Evolutionary conservation across 176 grass and related monocot species (phyloP).

Genomic region (Sorghum bicolor): Sorghum_bicolor_NCBIv3 NC_012870.2:68950001-68950500

Average conservation of each 20-base stretch:
- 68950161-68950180: neutral
- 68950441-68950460: neutral
- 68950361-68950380: neutral
- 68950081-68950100: neutral
- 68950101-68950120: neutral
- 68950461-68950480: neutral
- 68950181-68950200: neutral
- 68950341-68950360: neutral
- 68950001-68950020: neutral
- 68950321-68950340: neutral
- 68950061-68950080: neutral
- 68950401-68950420: neutral
- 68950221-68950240: neutral
- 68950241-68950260: neutral
- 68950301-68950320: neutral
- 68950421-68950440: neutral
- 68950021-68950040: neutral
- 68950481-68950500: neutral
- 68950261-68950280: neutral
- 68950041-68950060: neutral
- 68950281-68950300: neutral
- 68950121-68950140: neutral
- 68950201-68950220: neutral
- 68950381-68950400: neutral
- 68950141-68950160: neutral